Evolutionary conservation across 179 eudicot species (phyloP), one percentile per base, ranked within the genome.

Genomic region (Spergularia azorica): DNA sequence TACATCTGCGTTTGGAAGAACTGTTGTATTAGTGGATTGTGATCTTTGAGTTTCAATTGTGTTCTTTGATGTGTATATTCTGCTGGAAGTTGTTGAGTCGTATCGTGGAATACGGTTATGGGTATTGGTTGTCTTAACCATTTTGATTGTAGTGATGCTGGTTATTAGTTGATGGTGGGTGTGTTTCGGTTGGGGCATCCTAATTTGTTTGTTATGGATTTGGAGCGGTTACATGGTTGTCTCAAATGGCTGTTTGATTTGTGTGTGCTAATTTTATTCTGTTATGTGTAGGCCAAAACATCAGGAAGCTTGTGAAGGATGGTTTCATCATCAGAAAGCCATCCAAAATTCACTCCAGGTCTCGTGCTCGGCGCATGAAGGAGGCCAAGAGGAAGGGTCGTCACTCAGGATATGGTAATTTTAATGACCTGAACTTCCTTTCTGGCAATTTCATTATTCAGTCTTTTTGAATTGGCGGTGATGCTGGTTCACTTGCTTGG

Each of bases 341-440:
- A 56, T 89, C 97, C 77, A 92, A 92, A 89, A 94, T 94, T 57
- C 98, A 94, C 83, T 94, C 98, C 0, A 86, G 95, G 71, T 94
- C 98, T 43, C 95, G 98, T 64, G 98, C 98, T 50, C 98, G 98
- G 41, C 81, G 97, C 9, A 94, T 94, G 98, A 92, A 90, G 80
- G 95, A 89, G 81, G 98, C 98, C 74, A 94, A 94, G 90, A 79
- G 91, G 67, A 94, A 94, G 91, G 98, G 98, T 4, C 98, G 97
- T 77, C 98, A 94, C 80, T 89, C 98, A 75, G 97, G 98, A 86
- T 89, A 94, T 62, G 98, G 97, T 92, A 90, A 16, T 2, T 14
- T 46, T 0, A 17, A 48, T 32, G 11, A 3, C 32, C 0, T 73
- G 3, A 51, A 7, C 16, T 26, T 14, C 2, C 16, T 59, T 39